Evolutionary conservation across 2,329 filamentous ascomycete species (phyloP).

Genomic region (Claviceps fusiformis): DNA sequence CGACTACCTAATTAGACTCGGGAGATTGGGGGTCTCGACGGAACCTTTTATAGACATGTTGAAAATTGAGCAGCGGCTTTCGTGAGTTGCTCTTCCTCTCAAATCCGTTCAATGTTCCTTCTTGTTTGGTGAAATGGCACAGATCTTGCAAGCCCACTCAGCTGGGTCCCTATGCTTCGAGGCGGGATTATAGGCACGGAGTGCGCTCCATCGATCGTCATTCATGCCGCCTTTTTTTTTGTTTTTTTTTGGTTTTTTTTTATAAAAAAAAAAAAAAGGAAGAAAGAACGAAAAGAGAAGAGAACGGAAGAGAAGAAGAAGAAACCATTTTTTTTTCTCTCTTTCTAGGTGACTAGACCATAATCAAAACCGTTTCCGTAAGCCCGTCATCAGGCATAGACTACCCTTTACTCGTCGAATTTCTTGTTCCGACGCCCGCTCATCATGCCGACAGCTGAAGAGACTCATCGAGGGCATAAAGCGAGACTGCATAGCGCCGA

Average conservation of each 20-base stretch:
- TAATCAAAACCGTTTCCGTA: not conserved
- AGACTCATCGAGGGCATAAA: not conserved
- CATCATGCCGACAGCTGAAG: not conserved
- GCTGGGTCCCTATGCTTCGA: not conserved
- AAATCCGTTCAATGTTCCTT: not conserved
- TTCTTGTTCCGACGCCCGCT: not conserved
- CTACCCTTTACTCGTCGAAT: not conserved
- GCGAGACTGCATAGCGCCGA: not conserved
- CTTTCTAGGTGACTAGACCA: not conserved
- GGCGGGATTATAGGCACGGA: not conserved
- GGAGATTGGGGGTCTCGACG: not conserved
- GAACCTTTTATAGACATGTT: not conserved
- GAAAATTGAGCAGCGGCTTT: not conserved
- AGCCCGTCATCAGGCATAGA: not conserved
- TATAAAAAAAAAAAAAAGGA: no score
- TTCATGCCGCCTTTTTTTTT: not conserved
- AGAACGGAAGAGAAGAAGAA: no score
- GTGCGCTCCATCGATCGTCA: not conserved
- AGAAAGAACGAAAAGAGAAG: no score
- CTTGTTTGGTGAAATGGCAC: not conserved
- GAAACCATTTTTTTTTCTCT: no score
- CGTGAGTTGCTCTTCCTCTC: not conserved
- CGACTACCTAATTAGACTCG: not conserved
- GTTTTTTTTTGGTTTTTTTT: not conserved
- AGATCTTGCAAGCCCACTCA: not conserved